Base-by-base conservation (phyloP, 768 basidiomycete species). In the Tulasnella sp. region DNA sequence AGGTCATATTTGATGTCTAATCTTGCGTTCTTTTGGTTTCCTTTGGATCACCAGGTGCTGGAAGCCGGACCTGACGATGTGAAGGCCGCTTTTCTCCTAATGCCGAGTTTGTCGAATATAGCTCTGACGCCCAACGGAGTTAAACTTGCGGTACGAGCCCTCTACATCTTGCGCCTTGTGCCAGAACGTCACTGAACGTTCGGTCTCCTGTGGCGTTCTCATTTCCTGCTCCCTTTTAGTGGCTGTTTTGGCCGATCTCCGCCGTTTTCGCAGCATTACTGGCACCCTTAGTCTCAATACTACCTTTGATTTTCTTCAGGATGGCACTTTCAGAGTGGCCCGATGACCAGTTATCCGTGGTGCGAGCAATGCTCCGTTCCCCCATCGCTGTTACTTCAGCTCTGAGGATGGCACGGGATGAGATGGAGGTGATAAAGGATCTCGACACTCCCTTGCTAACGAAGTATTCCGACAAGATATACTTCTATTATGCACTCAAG, bases 71-170 rank as follows among this genome's bases (percentile, higher is more conserved):
- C 80, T 16, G 69, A 79, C 17, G 74, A 76, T 17, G 77, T 87
- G 19, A 72, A 81, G 14, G 81, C 82, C 4, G 80, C 82, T 1
- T 88, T 90, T 74, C 77, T 92, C 69, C 81, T 95, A 8, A 91
- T 89, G 79, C 92, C 91, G 0, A 87, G 90, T 0, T 81, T 92
- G 39, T 84, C 84, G 2, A 80, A 88, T 77, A 88, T 95, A 34
- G 84, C 81, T 2, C 76, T 80, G 16, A 88, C 89, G 0, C 89
- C 89, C 2, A 90, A 90, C 75, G 91, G 90, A 1, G 81, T 79
- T 41, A 79, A 74, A 22, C 78, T 92, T 32, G 86, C 84, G 64
- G 52, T 59, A 59, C 32, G 52, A 11, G 11, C 16, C n/a, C n/a
- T 32, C 2, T 7, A 12, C 11, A 12, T 2, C 9, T 22, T 59